phyloP scores from a whole-genome alignment of 768 basidiomycete species.

The Amyloporia xantha region DNA sequence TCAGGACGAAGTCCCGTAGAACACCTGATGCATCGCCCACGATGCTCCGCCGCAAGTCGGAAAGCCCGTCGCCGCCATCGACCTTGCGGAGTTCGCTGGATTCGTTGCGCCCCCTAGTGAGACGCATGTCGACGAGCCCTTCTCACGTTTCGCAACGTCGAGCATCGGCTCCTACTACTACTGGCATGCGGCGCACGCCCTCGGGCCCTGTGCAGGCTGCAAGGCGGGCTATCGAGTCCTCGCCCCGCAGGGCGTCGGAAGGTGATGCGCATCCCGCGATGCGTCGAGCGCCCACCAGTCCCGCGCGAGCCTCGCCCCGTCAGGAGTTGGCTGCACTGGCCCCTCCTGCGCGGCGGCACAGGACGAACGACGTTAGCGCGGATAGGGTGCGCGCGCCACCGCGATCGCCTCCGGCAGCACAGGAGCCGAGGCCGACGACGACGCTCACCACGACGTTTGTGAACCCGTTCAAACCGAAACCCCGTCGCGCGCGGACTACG shows the following conservation, averaged over 20 bases:
- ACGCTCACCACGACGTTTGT: conserved; percentile 11
- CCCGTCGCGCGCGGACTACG: background rate
- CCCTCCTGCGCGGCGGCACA: background rate
- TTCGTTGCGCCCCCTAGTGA: background rate
- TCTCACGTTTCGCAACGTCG: background rate
- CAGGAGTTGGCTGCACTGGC: background rate
- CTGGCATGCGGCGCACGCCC: background rate
- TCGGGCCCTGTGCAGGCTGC: background rate
- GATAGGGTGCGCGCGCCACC: background rate
- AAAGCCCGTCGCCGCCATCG: background rate
- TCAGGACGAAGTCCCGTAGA: background rate
- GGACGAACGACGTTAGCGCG: background rate
- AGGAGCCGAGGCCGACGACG: background rate
- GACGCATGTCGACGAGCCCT: background rate
- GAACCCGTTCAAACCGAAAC: conserved; percentile 12
- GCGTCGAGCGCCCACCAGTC: background rate
- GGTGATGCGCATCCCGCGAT: background rate
- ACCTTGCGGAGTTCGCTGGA: background rate
- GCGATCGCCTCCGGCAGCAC: background rate
- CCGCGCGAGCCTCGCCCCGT: background rate
- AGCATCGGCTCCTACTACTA: background rate
- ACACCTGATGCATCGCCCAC: background rate
- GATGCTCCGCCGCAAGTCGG: background rate
- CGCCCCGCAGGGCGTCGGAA: background rate
- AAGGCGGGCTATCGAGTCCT: background rate